These are phyloP conservation scores for Colletotrichum karsti DNA, from an alignment of 2,329 filamentous ascomycete genomes.

Conservation along the genomic window DNA sequence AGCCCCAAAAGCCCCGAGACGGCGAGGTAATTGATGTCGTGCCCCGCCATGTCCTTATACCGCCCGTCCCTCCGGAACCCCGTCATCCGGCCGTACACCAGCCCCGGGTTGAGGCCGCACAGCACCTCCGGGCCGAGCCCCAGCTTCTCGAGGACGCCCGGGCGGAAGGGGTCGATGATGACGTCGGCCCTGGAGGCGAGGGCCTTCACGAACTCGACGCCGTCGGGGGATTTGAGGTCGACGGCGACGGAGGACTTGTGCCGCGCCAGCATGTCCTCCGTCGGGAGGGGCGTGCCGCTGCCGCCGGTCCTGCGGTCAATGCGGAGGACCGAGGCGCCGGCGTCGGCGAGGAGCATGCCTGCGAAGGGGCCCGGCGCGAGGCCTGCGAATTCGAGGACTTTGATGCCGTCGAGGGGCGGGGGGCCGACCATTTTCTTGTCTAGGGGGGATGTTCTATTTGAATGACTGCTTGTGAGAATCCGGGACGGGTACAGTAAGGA, in stretches of 20 bases:
- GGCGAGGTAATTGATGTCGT: slow-evolving; percentile 96
- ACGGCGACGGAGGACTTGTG: slow-evolving; percentile 84
- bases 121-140: slow-evolving; percentile 79
- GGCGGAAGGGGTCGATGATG: slow-evolving; percentile 92
- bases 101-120: slow-evolving; percentile 71
- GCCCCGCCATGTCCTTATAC: slow-evolving; percentile 88
- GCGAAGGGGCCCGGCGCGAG: slow-evolving; percentile 83
- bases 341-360: slow-evolving; percentile 88
- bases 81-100: slow-evolving; percentile 88
- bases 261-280: slow-evolving; percentile 78
- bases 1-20: slow-evolving; percentile 82
- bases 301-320: slow-evolving; percentile 73
- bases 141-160: slow-evolving; percentile 87
- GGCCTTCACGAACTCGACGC: slow-evolving; percentile 71
- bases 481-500: too few species aligned
- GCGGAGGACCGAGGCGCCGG: slow-evolving; percentile 87
- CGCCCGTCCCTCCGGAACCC: slow-evolving; percentile 89
- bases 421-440: slow-evolving; percentile 45
- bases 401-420: slow-evolving; percentile 59
- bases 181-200: slow-evolving; percentile 75
- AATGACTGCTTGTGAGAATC: too few species aligned
- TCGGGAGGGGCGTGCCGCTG: slow-evolving; percentile 49
- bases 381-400: slow-evolving; percentile 68
- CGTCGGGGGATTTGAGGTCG: slow-evolving; percentile 75
- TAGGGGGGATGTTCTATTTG: neutral